A percentile compares a stretch with the other conserved stretches of the same genome.
Conservation (phyloP, 257 asterid species). For the Leptodermis oblonga region DNA sequence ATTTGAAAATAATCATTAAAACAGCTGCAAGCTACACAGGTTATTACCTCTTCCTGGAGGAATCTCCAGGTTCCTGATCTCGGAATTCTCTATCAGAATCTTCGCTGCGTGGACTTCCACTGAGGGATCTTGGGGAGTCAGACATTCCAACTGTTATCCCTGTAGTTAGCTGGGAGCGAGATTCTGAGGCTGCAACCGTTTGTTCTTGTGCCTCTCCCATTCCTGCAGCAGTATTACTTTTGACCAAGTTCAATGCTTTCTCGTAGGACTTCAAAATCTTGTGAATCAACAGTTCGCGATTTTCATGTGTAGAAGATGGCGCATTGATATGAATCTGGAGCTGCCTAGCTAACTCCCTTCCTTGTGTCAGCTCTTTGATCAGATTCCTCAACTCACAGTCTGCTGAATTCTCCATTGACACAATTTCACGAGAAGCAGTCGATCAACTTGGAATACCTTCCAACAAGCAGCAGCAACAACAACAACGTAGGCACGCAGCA, state of each 20-base stretch:
- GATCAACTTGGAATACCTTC: neutral
- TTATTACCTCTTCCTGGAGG: constrained; percentile 56
- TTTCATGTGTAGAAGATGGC: constrained; percentile 37
- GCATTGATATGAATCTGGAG: constrained; percentile 48
- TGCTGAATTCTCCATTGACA: constrained; percentile 38
- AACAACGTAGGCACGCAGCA: neutral
- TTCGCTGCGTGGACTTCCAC: constrained; percentile 42
- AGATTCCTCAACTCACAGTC: constrained; percentile 32
- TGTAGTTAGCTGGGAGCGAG: constrained; percentile 19
- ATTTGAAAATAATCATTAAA: neutral
- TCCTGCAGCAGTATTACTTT: neutral
- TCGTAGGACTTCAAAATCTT: constrained; percentile 49
- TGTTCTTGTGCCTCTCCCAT: neutral
- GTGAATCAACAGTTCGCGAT: constrained; percentile 43
- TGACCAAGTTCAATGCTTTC: constrained; percentile 45
- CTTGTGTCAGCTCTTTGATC: constrained; percentile 47
- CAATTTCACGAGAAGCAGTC: neutral
- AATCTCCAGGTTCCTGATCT: constrained; percentile 27
- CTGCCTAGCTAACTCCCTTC: constrained; percentile 59
- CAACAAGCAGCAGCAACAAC: constrained; percentile 5
- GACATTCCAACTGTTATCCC: constrained; percentile 13
- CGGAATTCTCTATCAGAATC: constrained; percentile 56
- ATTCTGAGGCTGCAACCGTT: constrained; percentile 21
- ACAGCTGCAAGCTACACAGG: neutral
- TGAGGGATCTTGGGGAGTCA: constrained; percentile 40